Conservation (phyloP, 306 rosid genomes). For the Sesbania bispinosa region DNA sequence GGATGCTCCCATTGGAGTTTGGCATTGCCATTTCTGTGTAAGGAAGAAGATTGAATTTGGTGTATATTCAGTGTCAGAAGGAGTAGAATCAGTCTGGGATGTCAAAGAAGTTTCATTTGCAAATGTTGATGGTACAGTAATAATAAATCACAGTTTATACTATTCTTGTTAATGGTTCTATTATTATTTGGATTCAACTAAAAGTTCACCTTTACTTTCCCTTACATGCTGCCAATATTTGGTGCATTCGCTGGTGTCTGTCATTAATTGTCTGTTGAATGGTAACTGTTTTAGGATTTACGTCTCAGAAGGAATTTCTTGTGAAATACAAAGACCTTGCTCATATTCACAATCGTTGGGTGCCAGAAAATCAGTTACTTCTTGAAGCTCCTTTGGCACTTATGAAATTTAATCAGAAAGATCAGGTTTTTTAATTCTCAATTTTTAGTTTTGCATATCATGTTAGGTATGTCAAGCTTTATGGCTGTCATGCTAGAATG, state of each 20-base stretch:
- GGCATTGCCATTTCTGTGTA: conserved; percentile 60
- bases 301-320: conserved; percentile 43
- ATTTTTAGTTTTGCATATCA: background rate
- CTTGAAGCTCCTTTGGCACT: conserved; percentile 54
- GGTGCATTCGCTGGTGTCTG: background rate
- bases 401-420: conserved; percentile 37
- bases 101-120: conserved; percentile 39
- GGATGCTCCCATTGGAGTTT: conserved; percentile 53
- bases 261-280: background rate
- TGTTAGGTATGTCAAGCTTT: conserved; percentile 6
- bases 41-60: conserved; percentile 59
- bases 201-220: background rate
- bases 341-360: conserved; percentile 62
- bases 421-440: conserved; percentile 45
- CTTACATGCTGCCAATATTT: background rate
- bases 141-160: background rate
- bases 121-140: conserved; percentile 45
- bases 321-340: conserved; percentile 70
- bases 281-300: conserved; percentile 34
- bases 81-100: conserved; percentile 55
- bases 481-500: conserved; percentile 9
- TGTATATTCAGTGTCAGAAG: conserved; percentile 57
- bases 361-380: conserved; percentile 48
- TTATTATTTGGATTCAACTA: background rate
- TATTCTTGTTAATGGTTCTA: background rate